Conservation (phyloP, 768 basidiomycete genomes). For the Amanita polypyramis region DNA sequence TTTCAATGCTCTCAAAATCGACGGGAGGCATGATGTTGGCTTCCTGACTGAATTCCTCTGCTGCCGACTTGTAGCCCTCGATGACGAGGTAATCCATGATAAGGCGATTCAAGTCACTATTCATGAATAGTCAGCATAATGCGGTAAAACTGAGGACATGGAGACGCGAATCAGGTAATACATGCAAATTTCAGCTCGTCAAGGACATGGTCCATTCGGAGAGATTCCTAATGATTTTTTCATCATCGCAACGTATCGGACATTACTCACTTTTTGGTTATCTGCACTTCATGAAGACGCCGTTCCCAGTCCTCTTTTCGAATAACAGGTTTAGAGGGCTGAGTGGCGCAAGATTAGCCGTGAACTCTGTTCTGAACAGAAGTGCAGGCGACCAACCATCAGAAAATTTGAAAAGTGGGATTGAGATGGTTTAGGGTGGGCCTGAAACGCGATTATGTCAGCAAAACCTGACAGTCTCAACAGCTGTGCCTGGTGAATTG, state of each 20-base stretch:
- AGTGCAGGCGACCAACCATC: slow-evolving; percentile 24
- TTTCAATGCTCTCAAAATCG: slow-evolving; percentile 89
- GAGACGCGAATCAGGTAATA: slow-evolving; percentile 63
- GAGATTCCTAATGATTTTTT: slow-evolving; percentile 96
- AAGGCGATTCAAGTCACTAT: slow-evolving; percentile 86
- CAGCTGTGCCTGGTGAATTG: too few relatives aligned
- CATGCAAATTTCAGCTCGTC: slow-evolving; percentile 71
- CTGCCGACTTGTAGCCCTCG: slow-evolving; percentile 94
- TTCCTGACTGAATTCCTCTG: slow-evolving; percentile 89
- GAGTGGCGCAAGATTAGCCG: not conserved
- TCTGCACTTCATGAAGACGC: slow-evolving; percentile 70
- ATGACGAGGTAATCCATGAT: slow-evolving; percentile 98
- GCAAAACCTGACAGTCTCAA: not conserved
- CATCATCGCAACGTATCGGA: slow-evolving; percentile 34
- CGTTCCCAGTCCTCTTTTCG: slow-evolving; percentile 83
- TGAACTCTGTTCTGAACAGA: slow-evolving; percentile 3
- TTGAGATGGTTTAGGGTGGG: not conserved
- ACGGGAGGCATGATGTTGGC: slow-evolving; percentile 67
- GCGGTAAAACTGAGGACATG: not conserved
- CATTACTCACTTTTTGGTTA: slow-evolving; percentile 79
- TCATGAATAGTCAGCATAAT: slow-evolving; percentile 13
- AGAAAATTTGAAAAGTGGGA: slow-evolving; percentile 13
- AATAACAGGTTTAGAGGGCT: slow-evolving; percentile 49
- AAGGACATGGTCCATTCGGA: slow-evolving; percentile 55
- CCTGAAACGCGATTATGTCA: not conserved